Evolutionary conservation across 345 rosid species (phyloP).

Genomic region (Salix dunnii): DNA sequence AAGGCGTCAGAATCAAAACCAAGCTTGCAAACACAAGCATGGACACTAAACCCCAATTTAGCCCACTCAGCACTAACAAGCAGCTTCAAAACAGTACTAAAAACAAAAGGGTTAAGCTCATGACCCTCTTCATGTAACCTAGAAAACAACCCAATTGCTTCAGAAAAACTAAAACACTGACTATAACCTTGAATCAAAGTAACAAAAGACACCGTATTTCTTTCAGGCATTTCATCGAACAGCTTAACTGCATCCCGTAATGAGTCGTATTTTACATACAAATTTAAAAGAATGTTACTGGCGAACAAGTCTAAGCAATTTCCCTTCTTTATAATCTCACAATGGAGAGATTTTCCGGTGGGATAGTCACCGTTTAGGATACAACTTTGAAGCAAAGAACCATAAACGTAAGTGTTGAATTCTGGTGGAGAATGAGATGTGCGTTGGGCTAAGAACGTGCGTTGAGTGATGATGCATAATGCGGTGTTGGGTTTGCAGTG

Average conservation of each 20-base stretch:
- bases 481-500: conserved; percentile 11
- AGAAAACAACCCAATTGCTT: conserved; percentile 44
- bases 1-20: conserved; percentile 58
- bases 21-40: conserved; percentile 68
- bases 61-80: conserved; percentile 49
- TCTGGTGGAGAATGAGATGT: conserved; percentile 5
- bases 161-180: conserved; percentile 28
- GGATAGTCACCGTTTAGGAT: conserved; percentile 45
- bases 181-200: conserved; percentile 50
- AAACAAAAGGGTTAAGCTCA: conserved; percentile 70
- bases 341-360: conserved; percentile 48
- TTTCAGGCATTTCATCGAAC: conserved; percentile 73
- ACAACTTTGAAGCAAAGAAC: conserved; percentile 53
- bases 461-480: conserved; percentile 7
- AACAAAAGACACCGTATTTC: conserved; percentile 61
- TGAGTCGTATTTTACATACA: conserved; percentile 40
- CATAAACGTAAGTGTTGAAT: conserved; percentile 49
- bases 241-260: conserved; percentile 41
- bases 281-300: conserved; percentile 52
- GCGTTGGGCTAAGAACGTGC: conserved; percentile 37
- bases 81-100: conserved; percentile 63
- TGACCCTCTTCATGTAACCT: conserved; percentile 68
- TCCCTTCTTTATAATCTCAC: conserved; percentile 57
- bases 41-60: conserved; percentile 45
- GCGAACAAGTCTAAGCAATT: conserved; percentile 69